Conservation (phyloP, 176 grass and related monocot genomes). For the Aegilops tauschii region DNA sequence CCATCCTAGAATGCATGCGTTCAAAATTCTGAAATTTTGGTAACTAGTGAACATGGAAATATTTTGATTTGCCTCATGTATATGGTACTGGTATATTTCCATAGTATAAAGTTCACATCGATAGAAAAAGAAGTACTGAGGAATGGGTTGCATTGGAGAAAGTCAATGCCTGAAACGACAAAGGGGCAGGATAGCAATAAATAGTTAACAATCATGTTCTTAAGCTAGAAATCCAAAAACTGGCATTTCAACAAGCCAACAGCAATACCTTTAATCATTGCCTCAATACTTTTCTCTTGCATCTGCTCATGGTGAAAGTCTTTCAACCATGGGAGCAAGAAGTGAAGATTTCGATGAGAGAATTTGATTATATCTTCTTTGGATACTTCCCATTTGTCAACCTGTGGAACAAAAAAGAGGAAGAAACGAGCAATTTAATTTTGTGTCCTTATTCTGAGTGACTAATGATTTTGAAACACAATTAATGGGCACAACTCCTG, state of each 20-base stretch:
- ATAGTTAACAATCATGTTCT: neutral
- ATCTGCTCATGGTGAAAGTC: conserved; percentile 52
- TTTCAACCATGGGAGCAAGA: conserved; percentile 72
- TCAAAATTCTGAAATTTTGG: neutral
- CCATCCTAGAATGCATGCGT: neutral
- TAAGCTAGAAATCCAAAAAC: neutral
- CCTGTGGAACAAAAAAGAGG: neutral
- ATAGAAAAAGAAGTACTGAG: neutral
- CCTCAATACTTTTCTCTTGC: conserved; percentile 63
- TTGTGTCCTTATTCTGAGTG: neutral
- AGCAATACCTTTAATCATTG: conserved; percentile 56
- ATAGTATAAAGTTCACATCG: neutral
- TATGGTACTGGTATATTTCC: neutral
- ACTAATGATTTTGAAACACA: neutral
- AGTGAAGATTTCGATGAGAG: conserved; percentile 6
- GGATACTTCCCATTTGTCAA: neutral
- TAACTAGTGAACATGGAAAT: neutral
- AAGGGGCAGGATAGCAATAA: neutral
- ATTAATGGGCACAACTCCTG: neutral
- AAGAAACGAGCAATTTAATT: neutral
- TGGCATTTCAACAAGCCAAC: neutral
- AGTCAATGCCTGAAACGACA: neutral
- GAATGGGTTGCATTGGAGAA: neutral
- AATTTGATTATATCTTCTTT: conserved; percentile 32
- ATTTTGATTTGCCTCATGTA: neutral